A percentile compares a stretch with the other conserved stretches of the same genome.
Conservation (phyloP, 1,284 basidiomycete species). For the Cutaneotrichosporon mucoides region DNA sequence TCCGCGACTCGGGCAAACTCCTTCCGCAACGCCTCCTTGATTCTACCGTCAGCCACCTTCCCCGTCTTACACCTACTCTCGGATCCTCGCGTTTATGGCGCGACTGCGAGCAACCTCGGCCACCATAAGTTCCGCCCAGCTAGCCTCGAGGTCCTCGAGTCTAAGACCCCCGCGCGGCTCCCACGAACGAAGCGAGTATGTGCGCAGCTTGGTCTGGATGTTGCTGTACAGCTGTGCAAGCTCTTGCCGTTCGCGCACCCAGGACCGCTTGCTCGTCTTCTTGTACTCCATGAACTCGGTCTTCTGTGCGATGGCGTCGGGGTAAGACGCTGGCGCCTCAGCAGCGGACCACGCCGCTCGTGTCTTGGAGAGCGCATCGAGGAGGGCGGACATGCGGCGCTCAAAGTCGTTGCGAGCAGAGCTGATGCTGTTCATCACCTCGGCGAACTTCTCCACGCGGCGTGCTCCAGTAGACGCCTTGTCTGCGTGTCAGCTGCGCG, state of each 20-base stretch:
- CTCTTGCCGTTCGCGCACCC: constrained; percentile 88
- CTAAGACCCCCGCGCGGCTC: constrained; percentile 69
- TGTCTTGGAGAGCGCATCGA: constrained; percentile 60
- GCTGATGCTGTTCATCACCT: constrained; percentile 71
- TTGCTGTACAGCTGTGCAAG: constrained; percentile 84
- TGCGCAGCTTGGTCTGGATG: constrained; percentile 89
- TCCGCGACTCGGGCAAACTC: constrained; percentile 81
- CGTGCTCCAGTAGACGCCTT: constrained; percentile 91
- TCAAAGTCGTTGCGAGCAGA: constrained; percentile 75
- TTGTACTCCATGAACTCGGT: constrained; percentile 76
- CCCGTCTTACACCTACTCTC: constrained; percentile 62
- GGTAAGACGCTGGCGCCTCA: constrained; percentile 67
- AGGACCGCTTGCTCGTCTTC: constrained; percentile 74
- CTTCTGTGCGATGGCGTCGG: constrained; percentile 73
- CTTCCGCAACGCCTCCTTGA: constrained; percentile 81
- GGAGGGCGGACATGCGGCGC: constrained; percentile 63
- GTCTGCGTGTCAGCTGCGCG: constrained; percentile 55
- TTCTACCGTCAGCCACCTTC: constrained; percentile 53
- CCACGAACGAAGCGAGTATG: constrained; percentile 81
- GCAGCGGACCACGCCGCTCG: constrained; percentile 63
- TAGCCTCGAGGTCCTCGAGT: constrained; percentile 69
- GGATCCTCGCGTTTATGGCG: constrained; percentile 84
- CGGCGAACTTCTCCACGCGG: constrained; percentile 91
- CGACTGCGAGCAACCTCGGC: constrained; percentile 75
- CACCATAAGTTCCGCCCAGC: constrained; percentile 69